Evolutionary conservation across 2,329 filamentous ascomycete genomes (phyloP).

Genomic region (Calonectria leucothoes): DNA sequence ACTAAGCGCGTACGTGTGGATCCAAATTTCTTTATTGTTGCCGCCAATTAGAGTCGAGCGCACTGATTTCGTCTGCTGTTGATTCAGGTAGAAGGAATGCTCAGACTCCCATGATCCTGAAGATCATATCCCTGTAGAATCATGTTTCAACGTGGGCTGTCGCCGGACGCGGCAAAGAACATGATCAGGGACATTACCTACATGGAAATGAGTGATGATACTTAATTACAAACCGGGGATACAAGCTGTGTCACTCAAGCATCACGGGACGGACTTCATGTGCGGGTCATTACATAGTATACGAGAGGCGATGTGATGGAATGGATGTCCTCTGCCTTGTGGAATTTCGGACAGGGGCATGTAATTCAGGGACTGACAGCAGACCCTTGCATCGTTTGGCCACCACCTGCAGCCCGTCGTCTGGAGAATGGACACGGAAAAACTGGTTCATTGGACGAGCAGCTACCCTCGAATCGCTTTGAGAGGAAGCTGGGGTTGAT

Average conservation of each 20-base stretch:
- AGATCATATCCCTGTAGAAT: slow-evolving; percentile 10
- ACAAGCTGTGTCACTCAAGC: background rate
- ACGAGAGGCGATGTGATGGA: background rate
- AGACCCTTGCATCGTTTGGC: background rate
- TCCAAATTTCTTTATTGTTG: background rate
- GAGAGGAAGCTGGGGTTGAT: background rate
- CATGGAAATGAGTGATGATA: background rate
- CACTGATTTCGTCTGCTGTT: background rate
- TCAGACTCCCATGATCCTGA: background rate
- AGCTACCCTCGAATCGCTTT: background rate
- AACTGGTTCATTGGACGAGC: background rate
- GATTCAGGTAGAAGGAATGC: slow-evolving; percentile 21
- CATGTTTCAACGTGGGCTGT: slow-evolving; percentile 11
- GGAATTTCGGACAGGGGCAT: background rate
- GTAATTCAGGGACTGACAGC: slow-evolving; percentile 4
- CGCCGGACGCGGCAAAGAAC: background rate
- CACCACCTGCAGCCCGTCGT: background rate
- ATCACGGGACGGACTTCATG: background rate
- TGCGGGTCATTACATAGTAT: background rate
- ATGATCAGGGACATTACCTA: background rate
- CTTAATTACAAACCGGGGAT: background rate
- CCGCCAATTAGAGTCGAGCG: slow-evolving; percentile 5
- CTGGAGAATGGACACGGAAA: background rate
- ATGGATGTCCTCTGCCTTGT: background rate
- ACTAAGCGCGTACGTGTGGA: background rate